Conservation (phyloP, 805 yeast species). For the Maudiozyma saulgeensis region DNA sequence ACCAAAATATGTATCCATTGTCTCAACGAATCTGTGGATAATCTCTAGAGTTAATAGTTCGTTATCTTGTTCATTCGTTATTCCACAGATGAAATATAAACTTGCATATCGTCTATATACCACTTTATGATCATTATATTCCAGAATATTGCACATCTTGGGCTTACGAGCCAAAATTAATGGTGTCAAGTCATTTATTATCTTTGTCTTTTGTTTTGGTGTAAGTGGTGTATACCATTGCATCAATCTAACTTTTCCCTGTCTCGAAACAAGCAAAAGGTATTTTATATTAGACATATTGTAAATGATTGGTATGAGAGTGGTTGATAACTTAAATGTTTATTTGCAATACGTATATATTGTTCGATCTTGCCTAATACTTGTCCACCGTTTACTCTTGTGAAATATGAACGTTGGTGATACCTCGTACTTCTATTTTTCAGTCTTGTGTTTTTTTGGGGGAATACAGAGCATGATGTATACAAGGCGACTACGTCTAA, state of each 20-base stretch:
- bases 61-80: constrained; percentile 46
- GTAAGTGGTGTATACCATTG: constrained; percentile 85
- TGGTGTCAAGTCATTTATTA: constrained; percentile 78
- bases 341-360: background rate
- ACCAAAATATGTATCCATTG: constrained; percentile 91
- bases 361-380: too few species aligned
- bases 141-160: constrained; percentile 91
- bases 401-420: too few species aligned
- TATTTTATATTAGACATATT: constrained; percentile 47
- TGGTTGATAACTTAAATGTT: background rate
- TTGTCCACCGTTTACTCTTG: too few species aligned
- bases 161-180: constrained; percentile 76
- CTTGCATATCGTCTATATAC: constrained; percentile 92
- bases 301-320: background rate
- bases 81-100: constrained; percentile 79
- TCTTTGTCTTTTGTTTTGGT: constrained; percentile 78
- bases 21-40: constrained; percentile 89
- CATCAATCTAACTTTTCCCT: constrained; percentile 86
- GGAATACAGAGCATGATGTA: too few species aligned
- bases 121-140: constrained; percentile 65
- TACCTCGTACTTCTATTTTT: too few species aligned
- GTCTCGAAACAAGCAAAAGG: constrained; percentile 75
- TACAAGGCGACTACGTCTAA: too few species aligned
- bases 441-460: too few species aligned
- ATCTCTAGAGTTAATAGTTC: constrained; percentile 79